Evolutionary conservation across 495 filamentous ascomycete genomes (phyloP), one percentile per base, ranked within the genome.

Genomic region (Xylaria palmicola): DNA sequence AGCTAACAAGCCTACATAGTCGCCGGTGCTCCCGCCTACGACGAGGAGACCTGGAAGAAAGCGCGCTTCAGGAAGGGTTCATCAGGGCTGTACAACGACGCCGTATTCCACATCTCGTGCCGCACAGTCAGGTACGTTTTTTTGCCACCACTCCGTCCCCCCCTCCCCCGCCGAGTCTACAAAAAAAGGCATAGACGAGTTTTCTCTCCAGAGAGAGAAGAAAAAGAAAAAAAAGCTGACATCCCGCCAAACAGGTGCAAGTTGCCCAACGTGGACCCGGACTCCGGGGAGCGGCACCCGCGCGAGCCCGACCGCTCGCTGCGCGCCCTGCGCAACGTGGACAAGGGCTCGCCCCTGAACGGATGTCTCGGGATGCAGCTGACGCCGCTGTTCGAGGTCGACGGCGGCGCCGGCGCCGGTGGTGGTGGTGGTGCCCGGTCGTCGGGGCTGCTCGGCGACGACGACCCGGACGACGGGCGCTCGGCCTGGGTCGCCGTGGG

Each of bases 351-450:
- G 45, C 80, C 79, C 22, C 81, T 79, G 3, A 82, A 81, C 67
- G 87, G 90, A 2, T 95, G 90, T 69, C 71, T 97, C 56, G 93
- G 93, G 1, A 90, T 96, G 90, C 84, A 93, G 73, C 74, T 95
- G 66, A 86, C 89, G 40, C 89, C 91, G 24, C 75, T 89, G 19
- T 82, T 79, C 55, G 72, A 60, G 29, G 49, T 32, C 65, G 22
- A 61, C 61, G 41, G 57, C 51, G 4, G 9, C 15, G 30, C 43
- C 8, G 4, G 15, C 17, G 15, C 43, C 2, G 5, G 15, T 1
- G 19, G 10, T 12, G 17, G 22, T 6, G 13, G 13, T 6, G 5
- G 2, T 7, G 12, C 26, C 4, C 4, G 7, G 39, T 40, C n/a
- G n/a, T 56, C 53, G 2, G 53, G 53, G 0, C 32, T 56, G 39